Evolutionary conservation across 106 monocot species (phyloP), one percentile per base, ranked within the genome.

Genomic region (Chionographis japonica): DNA sequence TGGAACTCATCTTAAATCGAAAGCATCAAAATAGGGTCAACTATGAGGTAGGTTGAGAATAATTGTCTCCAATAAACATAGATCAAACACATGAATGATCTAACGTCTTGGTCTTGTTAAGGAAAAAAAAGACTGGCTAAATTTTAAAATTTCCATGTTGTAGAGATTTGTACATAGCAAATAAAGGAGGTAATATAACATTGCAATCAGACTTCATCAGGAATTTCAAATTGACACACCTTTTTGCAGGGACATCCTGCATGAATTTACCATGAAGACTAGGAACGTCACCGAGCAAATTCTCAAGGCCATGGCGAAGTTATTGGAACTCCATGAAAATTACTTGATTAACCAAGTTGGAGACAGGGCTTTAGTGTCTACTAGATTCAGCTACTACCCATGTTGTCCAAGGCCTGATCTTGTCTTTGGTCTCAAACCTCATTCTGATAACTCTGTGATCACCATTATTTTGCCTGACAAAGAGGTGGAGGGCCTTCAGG

Each of bases 341-440:
- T 78, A 63, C 69, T 85, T 81, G 63, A 53, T 46, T 62, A 43
- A 74, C 49, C 61, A 77, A 71, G 53, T 81, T 10, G 77, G 74
- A 41, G 77, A 81, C 18, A 67, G 40, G 61, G 73, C 65, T 53
- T 2, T 20, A 15, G 57, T 71, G 4, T 74, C 51, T 63, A 74
- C 71, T 53, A 73, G 85, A 51, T 86, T 86, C 49, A 81, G 43
- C 67, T 78, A 78, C 63, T 83, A 78, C 63, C 82, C 82, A 11
- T 69, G 15, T 6, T 83, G 78, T 43, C 43, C 56, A 15, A 69
- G 68, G 46, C 82, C 82, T 9, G 68, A 83, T 62, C 78, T 78
- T 60, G 78, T 78, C 5, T 65, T 69, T 27, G 82, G 82, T 9
- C 4, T 83, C 37, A 74, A 82, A 43, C 73, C 82, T 12, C 82